Percentiles rank a stretch among this genome's conserved stretches.
Conservation (phyloP, 2,329 filamentous ascomycete genomes). For the Hypoxylon sp. region DNA sequence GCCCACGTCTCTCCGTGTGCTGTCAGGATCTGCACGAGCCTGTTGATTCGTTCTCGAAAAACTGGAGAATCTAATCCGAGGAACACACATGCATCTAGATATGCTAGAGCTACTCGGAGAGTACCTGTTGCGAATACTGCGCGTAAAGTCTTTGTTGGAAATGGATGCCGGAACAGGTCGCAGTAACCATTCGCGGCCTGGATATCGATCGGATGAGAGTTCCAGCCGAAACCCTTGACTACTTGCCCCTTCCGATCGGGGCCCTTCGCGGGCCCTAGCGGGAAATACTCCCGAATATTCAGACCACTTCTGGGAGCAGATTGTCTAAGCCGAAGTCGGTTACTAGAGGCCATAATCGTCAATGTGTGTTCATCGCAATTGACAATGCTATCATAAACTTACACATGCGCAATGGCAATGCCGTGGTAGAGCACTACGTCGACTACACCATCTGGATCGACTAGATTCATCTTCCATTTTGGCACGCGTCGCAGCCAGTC, state of each 20-base stretch:
- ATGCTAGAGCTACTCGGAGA: conserved; percentile 51
- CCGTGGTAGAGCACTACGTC: conserved; percentile 59
- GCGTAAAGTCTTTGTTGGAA: conserved; percentile 51
- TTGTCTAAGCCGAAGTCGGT: conserved; percentile 51
- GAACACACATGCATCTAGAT: conserved; percentile 56
- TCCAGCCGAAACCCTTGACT: conserved; percentile 54
- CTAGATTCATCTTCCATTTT: conserved; percentile 58
- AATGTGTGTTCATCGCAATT: conserved; percentile 13
- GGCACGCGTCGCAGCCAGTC: conserved; percentile 59
- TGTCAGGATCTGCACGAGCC: conserved; percentile 52
- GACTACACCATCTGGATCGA: conserved; percentile 56
- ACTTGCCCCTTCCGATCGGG: conserved; percentile 50
- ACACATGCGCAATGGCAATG: conserved; percentile 57
- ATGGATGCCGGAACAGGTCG: conserved; percentile 52
- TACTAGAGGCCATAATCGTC: conserved; percentile 40
- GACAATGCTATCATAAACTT: conserved; percentile 39
- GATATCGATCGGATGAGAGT: conserved; percentile 52
- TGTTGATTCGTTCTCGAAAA: conserved; percentile 54
- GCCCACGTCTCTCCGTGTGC: conserved; percentile 55
- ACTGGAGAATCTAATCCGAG: conserved; percentile 52
- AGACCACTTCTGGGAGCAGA: conserved; percentile 48
- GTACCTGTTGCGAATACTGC: conserved; percentile 49
- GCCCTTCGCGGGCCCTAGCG: conserved; percentile 49
- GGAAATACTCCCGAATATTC: conserved; percentile 53
- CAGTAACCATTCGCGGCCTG: conserved; percentile 54